Evolutionary conservation across 208 protist species (phyloP), one percentile per base, ranked within the genome.

Genomic region (Angomonas ambiguus): DNA sequence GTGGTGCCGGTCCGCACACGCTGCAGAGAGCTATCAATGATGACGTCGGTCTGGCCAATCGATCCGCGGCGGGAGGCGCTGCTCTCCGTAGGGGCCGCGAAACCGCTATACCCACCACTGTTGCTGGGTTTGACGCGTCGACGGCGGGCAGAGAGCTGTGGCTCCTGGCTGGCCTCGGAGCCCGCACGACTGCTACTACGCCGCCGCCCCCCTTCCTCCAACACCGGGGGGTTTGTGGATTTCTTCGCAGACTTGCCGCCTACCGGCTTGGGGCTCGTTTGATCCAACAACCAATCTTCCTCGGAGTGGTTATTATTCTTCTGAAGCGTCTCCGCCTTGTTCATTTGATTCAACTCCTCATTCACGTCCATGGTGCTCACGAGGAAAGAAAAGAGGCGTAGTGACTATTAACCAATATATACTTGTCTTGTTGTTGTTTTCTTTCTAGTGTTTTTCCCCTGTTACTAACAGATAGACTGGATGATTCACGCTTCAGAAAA

Each of bases 81-180:
- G 13, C 45, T 67, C 18, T 55, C 62, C 3, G 62, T 67, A 5
- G 62, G 62, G 18, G 62, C 62, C 11, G 62, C 62, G 48, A 58
- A 67, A 33, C 62, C 45, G 6, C 30, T 42, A 67, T 22, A n/a
- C n/a, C n/a, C 16, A 42, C 2, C 45, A 49, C 8, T 49, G 62
- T 32, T 67, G 41, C 27, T 58, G 62, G 18, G 45, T 32, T 16
- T 28, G n/a, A 10, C 45, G 57, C 48, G 62, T 33, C 24, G 48
- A 3, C 0, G 62, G 45, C 20, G 62, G 62, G 28, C 56, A 45
- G 48, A 28, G 51, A 51, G 62, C 27, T 34, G 57, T 38, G 62
- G 38, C 38, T 45, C 38, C 8, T 45, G 11, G 38, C 11, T 16
- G 38, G 45, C 56, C 45, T 33, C 35, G 41, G 2, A 45, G 11